Conservation (phyloP, 2,329 filamentous ascomycete species). For the Talaromyces sp. region DNA sequence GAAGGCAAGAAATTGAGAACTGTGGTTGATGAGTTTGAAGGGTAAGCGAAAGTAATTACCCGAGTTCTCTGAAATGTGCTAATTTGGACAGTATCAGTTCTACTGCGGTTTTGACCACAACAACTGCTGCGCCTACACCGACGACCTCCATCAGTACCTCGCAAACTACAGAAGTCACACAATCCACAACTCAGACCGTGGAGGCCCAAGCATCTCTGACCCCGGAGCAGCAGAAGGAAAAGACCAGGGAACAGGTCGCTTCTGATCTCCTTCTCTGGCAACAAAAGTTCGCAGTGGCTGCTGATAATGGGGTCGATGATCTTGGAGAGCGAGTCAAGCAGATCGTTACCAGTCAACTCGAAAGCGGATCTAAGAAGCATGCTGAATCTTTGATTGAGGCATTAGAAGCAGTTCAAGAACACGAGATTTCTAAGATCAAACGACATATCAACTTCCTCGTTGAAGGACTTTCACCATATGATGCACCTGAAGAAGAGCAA, state of each 20-base stretch:
- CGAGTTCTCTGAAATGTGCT: background rate
- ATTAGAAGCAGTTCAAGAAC: slow-evolving; percentile 64
- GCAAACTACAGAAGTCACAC: slow-evolving; percentile 4
- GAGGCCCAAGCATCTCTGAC: slow-evolving; percentile 39
- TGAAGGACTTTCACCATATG: slow-evolving; percentile 55
- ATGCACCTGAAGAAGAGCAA: slow-evolving; percentile 52
- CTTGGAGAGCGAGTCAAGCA: slow-evolving; percentile 61
- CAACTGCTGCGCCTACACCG: slow-evolving; percentile 18
- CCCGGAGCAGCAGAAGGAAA: slow-evolving; percentile 40
- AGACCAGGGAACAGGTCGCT: slow-evolving; percentile 62
- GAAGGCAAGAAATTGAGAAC: slow-evolving; percentile 61
- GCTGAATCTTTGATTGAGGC: slow-evolving; percentile 56
- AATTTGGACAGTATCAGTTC: slow-evolving; percentile 14
- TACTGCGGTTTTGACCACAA: slow-evolving; percentile 3
- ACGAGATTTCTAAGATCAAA: slow-evolving; percentile 65
- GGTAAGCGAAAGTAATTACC: slow-evolving; percentile 25
- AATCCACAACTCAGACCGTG: slow-evolving; percentile 27
- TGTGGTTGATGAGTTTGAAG: slow-evolving; percentile 54
- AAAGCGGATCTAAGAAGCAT: slow-evolving; percentile 55
- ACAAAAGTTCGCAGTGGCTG: slow-evolving; percentile 78
- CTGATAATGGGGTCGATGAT: slow-evolving; percentile 75
- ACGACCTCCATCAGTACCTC: slow-evolving; percentile 12
- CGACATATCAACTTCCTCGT: slow-evolving; percentile 59
- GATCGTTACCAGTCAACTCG: slow-evolving; percentile 69
- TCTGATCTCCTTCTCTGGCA: slow-evolving; percentile 83